These are phyloP conservation scores for Curvularia verruculosa DNA, from an alignment of 2,329 filamentous ascomycete genomes.

Conservation along the genomic window DNA sequence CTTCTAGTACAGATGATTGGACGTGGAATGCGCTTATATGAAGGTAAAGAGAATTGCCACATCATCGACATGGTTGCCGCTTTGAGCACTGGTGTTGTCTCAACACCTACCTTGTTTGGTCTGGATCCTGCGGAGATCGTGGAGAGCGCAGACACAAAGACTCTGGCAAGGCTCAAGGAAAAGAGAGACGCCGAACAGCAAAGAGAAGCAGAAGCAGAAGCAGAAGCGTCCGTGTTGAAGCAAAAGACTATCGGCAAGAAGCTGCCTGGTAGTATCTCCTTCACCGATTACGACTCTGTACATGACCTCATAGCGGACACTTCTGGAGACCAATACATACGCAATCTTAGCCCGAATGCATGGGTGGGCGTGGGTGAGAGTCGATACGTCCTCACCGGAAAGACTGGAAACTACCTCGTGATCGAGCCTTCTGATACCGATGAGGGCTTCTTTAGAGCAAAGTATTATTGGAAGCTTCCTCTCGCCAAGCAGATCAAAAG, in stretches of 20 bases:
- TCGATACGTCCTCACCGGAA: slow-evolving; percentile 72
- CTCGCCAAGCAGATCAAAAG: slow-evolving; percentile 45
- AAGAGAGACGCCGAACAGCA: slow-evolving; percentile 53
- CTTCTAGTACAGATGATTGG: slow-evolving; percentile 98
- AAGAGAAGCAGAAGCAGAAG: slow-evolving; percentile 49
- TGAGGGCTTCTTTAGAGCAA: slow-evolving; percentile 48
- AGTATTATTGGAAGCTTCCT: slow-evolving; percentile 52
- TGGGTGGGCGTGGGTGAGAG: slow-evolving; percentile 82
- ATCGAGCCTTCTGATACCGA: slow-evolving; percentile 56
- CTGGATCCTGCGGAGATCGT: slow-evolving; percentile 83
- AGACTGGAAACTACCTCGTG: slow-evolving; percentile 64
- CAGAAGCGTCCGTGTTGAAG: slow-evolving; percentile 76
- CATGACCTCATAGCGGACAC: slow-evolving; percentile 87
- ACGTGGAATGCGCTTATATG: slow-evolving; percentile 82
- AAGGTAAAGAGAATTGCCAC: slow-evolving; percentile 86
- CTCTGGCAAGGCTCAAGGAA: slow-evolving; percentile 64
- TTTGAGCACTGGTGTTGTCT: slow-evolving; percentile 82
- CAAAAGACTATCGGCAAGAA: slow-evolving; percentile 26
- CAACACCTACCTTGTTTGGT: slow-evolving; percentile 90
- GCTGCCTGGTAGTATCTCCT: slow-evolving; percentile 64
- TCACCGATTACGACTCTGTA: slow-evolving; percentile 92
- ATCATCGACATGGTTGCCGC: slow-evolving; percentile 95
- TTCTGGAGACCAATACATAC: slow-evolving; percentile 77
- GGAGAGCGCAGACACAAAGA: slow-evolving; percentile 66
- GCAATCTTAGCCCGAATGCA: slow-evolving; percentile 72